Base-by-base conservation (phyloP, 371 early-diverging fungal species). In the Umbelopsis sp. region DNA sequence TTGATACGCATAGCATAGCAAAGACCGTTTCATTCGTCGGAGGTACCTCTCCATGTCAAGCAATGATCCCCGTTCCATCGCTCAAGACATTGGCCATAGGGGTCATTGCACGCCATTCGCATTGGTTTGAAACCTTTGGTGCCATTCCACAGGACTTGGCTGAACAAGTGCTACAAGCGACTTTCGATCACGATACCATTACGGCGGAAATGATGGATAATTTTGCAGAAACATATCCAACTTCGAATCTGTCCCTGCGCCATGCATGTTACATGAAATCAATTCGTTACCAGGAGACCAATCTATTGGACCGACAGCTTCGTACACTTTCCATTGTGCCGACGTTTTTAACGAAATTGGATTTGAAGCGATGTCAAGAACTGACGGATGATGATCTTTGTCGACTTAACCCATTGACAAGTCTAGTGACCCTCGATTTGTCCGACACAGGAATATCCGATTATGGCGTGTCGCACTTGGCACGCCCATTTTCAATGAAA, bases 171-270 rank as follows among this genome's bases (percentile, higher is more conserved):
- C 12, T 57, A 8, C 57, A 35, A 35, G 18, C 35, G 1, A 18
- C 35, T 0, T 57, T 57, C 32, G 57, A 57, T n/a, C 22, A 29
- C 1, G 35, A 57, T 14, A 57, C 35, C 16, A 57, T 57, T 5
- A 57, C 57, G 11, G 57, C 57, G 2, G 29, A 25, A 37, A n/a
- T 57, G 35, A 29, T 57, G 57, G 35, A 24, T 29, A 29, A 57
- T 57, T 57, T 57, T 29, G 57, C 57, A 35, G 57, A 57, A 57
- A 25, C 57, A 18, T 57, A 57, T 16, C 14, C 35, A 9, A 37
- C 11, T 35, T 29, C 37, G 0, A 35, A 29, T n/a, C 1, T 57
- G 57, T 5, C 29, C 18, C 29, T 57, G 57, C 29, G 35, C 18
- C 57, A 57, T 35, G 41, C 10, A 57, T 35, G 57, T 0, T 18